Percentiles rank a stretch among this genome's conserved stretches.
Evolutionary conservation across 1,139 yeast genomes (phyloP).

Genomic region (Entelexis paramagnoliae): DNA sequence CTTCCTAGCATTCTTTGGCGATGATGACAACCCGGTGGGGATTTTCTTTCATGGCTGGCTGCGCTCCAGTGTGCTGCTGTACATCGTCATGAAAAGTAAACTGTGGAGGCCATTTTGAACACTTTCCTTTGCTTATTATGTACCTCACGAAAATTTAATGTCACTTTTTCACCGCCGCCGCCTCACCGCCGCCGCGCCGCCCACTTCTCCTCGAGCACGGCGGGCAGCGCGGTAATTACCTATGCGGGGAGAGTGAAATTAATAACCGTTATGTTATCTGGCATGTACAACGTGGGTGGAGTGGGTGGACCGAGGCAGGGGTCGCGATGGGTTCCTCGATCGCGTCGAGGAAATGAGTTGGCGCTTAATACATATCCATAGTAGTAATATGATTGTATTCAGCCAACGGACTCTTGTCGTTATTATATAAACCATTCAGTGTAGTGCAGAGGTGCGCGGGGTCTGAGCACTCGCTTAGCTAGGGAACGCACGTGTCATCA

Average conservation of each 20-base stretch:
- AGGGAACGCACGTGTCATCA: background rate
- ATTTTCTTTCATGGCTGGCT: background rate
- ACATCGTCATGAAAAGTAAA: background rate
- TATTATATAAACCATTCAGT: no score
- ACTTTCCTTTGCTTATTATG: background rate
- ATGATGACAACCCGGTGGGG: background rate
- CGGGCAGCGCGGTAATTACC: background rate
- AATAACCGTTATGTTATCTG: background rate
- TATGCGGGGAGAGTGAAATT: background rate
- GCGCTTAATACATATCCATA: no score
- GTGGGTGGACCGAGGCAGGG: background rate
- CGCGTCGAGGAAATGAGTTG: background rate
- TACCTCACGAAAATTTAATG: no score
- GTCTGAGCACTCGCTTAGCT: background rate
- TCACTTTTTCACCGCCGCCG: no score
- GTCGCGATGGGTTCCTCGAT: background rate
- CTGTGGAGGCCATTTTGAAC: background rate
- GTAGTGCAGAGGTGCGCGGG: no score
- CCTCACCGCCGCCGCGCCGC: no score
- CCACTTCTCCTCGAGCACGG: no score
- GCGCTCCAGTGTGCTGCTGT: background rate
- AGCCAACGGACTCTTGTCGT: no score
- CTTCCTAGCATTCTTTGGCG: background rate
- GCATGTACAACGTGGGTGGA: background rate
- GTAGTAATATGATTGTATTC: no score